Base-by-base conservation (phyloP, 2,329 filamentous ascomycete genomes). In the Neurospora sp. region DNA sequence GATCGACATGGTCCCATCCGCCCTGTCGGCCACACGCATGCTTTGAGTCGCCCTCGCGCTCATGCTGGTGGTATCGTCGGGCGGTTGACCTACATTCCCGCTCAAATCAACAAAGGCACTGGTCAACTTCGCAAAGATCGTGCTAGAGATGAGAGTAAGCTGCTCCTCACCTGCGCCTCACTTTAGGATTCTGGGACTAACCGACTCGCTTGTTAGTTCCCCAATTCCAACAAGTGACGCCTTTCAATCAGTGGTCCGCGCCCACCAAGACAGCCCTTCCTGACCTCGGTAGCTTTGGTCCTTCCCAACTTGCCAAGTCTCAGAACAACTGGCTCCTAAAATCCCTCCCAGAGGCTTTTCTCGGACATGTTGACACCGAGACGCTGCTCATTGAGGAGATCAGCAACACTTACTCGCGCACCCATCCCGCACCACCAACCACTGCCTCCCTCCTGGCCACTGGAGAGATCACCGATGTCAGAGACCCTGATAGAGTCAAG, bases 301-400 rank as follows among this genome's bases (percentile, higher is more conserved):
- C 72, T 42, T 71, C 66, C 70, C 76, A 69, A 76, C 77, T 72
- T 75, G 78, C 33, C 75, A 78, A 70, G 71, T 76, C 71, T 4
- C 83, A 86, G 70, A 79, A 78, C 67, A 80, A 80, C 78, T 88
- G 85, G 85, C 81, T 89, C 3, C 75, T 82, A 66, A 83, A 84
- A 58, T 78, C 78, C 39, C 80, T 85, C n/a, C 86, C 87, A 0
- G 84, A 86, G 71, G 84, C 84, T 2, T 81, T 81, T 68, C 75
- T 82, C 67, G 82, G 81, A 28, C 80, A 80, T 40, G 73, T 76
- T 0, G 76, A 74, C 4, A 72, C 81, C 5, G 75, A 76, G 4
- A 75, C 74, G 1, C 72, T 79, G 2, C 74, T 85, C 5, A 73
- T 78, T 9, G 80, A 83, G 42, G 82, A 82, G 17, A 76, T 70